Base-by-base conservation (phyloP, 768 basidiomycete species). In the Pholiota microspora region DNA sequence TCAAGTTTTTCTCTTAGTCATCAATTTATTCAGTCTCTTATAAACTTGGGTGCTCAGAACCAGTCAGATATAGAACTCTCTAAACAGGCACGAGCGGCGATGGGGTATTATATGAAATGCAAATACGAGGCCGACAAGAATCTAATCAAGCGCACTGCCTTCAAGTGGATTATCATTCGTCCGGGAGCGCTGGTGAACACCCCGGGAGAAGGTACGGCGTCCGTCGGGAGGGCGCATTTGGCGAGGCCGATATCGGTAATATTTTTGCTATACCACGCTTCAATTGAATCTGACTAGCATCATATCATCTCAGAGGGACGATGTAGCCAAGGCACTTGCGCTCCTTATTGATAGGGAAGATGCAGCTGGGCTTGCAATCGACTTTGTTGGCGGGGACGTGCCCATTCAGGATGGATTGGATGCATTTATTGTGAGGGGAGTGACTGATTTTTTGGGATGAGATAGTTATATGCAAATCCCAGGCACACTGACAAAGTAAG, bases 151-250 rank as follows among this genome's bases (percentile, higher is more conserved):
- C 79, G 86, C 21, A 77, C 76, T 18, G 66, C 76, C 0, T 85
- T 89, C 71, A 76, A 81, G 49, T 88, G 81, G 82, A 82, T 82
- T 2, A 84, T 88, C 34, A 66, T 89, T 28, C 81, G 86, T 7
- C 86, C 87, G 15, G 82, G 82, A 15, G 69, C 69, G 6, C 60
- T 89, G n/a, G 74, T 67, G 0, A 73, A 84, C 47, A 71, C 74
- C 1, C 71, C 78, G 0, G 81, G 82, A 0, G 77, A 73, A 3
- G 83, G 82, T 0, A 79, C 71, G 28, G 80, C 76, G 0, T 62
- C 69, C 27, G 69, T 88, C 38, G 87, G 87, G 2, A 69, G 70
- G 55, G 82, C 83, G 0, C 80, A 80, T 59, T 40, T 85, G n/a
- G 70, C 61, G 0, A 64, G 61, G n/a, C 64, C 65, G 0, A 76